Evolutionary conservation across 768 basidiomycete genomes (phyloP).

Genomic region (Agaricus blazei): DNA sequence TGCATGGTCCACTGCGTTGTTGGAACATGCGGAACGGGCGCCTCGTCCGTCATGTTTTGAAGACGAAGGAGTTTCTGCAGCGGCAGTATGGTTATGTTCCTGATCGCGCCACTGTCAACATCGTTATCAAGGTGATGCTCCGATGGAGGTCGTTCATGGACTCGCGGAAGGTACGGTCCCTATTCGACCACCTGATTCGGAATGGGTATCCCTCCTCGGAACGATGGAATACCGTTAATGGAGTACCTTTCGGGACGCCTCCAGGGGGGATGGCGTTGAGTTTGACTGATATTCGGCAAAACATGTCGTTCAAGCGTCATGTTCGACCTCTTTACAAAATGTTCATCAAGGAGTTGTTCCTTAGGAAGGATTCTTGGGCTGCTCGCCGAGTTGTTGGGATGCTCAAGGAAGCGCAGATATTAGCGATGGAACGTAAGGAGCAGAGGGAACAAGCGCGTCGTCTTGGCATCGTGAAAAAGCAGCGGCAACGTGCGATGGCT

Average conservation of each 20-base stretch:
- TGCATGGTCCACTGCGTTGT: constrained; percentile 36
- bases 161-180: constrained; percentile 34
- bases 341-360: constrained; percentile 63
- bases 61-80: constrained; percentile 37
- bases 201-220: constrained; percentile 50
- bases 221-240: constrained; percentile 21
- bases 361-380: constrained; percentile 46
- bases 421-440: constrained; percentile 25
- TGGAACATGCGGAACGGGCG: constrained; percentile 34
- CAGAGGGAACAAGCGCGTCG: constrained; percentile 24
- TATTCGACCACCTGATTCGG: constrained; percentile 64
- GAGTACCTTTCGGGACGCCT: constrained; percentile 43
- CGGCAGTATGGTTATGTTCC: constrained; percentile 45
- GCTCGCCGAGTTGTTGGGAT: constrained; percentile 52
- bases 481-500: background rate
- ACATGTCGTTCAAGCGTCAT: constrained; percentile 52
- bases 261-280: constrained; percentile 16
- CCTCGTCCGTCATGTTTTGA: constrained; percentile 38
- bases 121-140: constrained; percentile 58
- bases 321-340: constrained; percentile 67
- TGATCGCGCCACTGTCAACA: constrained; percentile 68
- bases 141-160: constrained; percentile 43
- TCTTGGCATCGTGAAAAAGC: constrained; percentile 28
- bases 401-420: constrained; percentile 38
- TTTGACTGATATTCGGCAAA: constrained; percentile 32